Conservation (phyloP, 352 stramenopile genomes). For the Phytophthora chlamydospora region DNA sequence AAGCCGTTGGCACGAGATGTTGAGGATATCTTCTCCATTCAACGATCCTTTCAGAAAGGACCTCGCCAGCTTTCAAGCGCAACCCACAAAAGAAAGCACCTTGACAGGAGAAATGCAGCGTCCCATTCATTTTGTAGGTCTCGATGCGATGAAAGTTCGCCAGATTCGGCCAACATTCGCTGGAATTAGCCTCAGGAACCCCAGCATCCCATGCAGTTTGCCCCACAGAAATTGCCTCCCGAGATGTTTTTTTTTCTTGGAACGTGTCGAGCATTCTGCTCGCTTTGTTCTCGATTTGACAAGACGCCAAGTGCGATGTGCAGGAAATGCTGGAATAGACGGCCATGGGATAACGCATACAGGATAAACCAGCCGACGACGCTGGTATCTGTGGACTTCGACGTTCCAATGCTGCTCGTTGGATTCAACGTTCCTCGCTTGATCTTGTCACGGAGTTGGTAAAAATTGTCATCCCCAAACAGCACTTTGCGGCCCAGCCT, state of each 20-base stretch:
- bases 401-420: not conserved
- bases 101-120: not conserved
- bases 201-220: slow-evolving; percentile 5
- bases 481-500: not conserved
- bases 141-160: not conserved
- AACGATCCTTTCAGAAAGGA: slow-evolving; percentile 5
- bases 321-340: slow-evolving; percentile 1
- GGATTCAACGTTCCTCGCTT: slow-evolving; percentile 9
- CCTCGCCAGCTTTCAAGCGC: not conserved
- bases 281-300: no score
- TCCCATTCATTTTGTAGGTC: not conserved
- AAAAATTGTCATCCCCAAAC: not conserved
- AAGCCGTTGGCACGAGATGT: no score
- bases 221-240: not conserved
- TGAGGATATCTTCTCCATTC: not conserved
- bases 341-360: slow-evolving; percentile 16
- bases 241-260: slow-evolving; percentile 22
- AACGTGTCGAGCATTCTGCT: not conserved
- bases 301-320: slow-evolving; percentile 13
- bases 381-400: slow-evolving; percentile 9
- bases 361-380: slow-evolving; percentile 1
- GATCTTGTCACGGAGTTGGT: slow-evolving; percentile 15
- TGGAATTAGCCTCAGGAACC: slow-evolving; percentile 1
- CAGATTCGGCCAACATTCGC: not conserved
- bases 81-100: no score